These are phyloP conservation scores for Mycena chlorophos DNA, from an alignment of 768 basidiomycete genomes.

Conservation along the genomic window DNA sequence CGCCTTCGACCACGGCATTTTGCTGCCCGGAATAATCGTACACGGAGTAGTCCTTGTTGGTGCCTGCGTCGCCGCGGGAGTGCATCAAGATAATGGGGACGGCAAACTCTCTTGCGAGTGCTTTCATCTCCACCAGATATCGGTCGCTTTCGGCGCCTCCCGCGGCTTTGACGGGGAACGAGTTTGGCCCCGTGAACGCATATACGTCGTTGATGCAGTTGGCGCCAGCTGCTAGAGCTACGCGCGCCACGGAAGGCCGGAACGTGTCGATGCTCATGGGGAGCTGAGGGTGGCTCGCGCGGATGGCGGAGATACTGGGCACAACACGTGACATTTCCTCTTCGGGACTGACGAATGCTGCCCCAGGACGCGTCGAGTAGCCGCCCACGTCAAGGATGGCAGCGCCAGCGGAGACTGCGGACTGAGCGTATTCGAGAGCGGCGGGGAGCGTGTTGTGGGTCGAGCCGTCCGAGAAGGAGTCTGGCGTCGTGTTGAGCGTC, in stretches of 20 bases:
- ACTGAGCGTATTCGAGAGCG: constrained; percentile 53
- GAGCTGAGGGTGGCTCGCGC: constrained; percentile 34
- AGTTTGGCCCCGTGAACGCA: constrained; percentile 68
- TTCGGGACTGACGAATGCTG: constrained; percentile 59
- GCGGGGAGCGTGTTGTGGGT: constrained; percentile 49
- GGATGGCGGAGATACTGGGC: constrained; percentile 65
- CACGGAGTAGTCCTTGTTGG: constrained; percentile 62
- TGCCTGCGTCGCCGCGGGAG: constrained; percentile 79
- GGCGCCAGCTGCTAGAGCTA: constrained; percentile 78
- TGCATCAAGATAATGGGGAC: constrained; percentile 94
- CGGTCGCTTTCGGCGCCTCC: constrained; percentile 32
- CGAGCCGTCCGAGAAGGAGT: constrained; percentile 93
- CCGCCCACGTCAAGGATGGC: constrained; percentile 92
- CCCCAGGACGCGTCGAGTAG: constrained; percentile 86
- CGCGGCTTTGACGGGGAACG: constrained; percentile 32
- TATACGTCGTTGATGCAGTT: constrained; percentile 94
- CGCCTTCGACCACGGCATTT: constrained; percentile 60
- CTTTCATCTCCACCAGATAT: constrained; percentile 62
- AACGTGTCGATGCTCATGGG: constrained; percentile 88
- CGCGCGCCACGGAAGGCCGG: constrained; percentile 76
- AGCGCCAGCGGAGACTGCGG: constrained; percentile 57
- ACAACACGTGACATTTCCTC: constrained; percentile 77
- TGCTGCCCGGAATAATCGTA: constrained; percentile 42
- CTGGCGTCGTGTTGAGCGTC: constrained; percentile 90
- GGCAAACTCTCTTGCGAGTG: constrained; percentile 57